These are phyloP conservation scores for Ormosia emarginata DNA, from an alignment of 306 rosid species.

Conservation along the genomic window DNA sequence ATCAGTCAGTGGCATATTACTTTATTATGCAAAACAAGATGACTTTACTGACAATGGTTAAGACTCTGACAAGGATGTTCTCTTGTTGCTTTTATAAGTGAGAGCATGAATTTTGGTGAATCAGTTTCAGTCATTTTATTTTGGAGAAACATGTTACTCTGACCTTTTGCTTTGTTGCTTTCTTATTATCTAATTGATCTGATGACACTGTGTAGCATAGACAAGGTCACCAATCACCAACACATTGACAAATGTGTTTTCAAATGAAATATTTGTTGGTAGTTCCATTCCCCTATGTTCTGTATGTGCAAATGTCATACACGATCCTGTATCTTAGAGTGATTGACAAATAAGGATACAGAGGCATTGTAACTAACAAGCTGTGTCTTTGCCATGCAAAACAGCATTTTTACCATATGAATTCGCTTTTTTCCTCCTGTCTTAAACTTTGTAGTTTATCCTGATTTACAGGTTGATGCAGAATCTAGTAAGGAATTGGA, in stretches of 20 bases:
- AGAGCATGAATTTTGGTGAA: background rate
- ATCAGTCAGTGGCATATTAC: background rate
- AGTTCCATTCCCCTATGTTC: background rate
- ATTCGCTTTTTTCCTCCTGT: background rate
- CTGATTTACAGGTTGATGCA: conserved; percentile 60
- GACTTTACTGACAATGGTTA: background rate
- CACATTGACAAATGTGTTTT: background rate
- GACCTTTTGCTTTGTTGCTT: background rate
- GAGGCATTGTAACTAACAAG: background rate
- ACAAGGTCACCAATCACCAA: background rate
- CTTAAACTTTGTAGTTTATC: conserved; percentile 12
- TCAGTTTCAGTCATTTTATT: background rate
- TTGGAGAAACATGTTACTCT: conserved; percentile 2
- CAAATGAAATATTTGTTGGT: background rate
- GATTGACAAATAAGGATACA: background rate
- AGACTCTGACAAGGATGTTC: background rate
- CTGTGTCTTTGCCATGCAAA: background rate
- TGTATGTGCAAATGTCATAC: background rate
- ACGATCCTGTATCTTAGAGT: background rate
- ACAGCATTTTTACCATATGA: background rate
- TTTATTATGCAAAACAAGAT: conserved; percentile 10
- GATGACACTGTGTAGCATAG: background rate
- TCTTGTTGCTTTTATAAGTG: background rate
- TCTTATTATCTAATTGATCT: background rate
- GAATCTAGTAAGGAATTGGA: conserved; percentile 89